Base-by-base conservation (phyloP, 2,329 filamentous ascomycete genomes). In the Colletotrichum shisoi region DNA sequence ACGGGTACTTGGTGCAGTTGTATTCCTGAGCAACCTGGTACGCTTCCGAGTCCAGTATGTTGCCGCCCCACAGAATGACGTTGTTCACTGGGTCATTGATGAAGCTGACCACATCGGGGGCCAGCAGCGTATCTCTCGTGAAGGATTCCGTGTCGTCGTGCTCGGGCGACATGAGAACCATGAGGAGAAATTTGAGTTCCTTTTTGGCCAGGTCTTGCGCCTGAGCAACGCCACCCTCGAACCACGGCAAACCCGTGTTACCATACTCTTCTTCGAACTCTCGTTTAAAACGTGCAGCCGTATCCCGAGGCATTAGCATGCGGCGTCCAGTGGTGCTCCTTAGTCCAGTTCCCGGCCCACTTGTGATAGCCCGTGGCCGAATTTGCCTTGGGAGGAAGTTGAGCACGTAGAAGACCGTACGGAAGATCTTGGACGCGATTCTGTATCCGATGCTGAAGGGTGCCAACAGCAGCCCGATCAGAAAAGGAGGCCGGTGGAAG, bases 261-360 rank as follows among this genome's bases (percentile, higher is more conserved):
- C 93, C 93, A 74, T 97, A 95, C 73, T 96, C 92, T 78, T 99
- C 95, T 73, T 97, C 93, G 71, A 99, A 97, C 73, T 98, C 94
- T 9, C 94, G 87, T 74, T 92, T 91, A 77, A 98, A 96, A 39
- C 95, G 85, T 31, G 91, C 89, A 0, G 94, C 93, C 0, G 93
- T 94, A 74, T 99, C 95, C 63, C 91, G 88, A 1, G 94, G 93
- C 74, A 91, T 91, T 51, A 97, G 81, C 71, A 92, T 87, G 71
- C 92, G 85, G 40, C 94, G 86, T 4, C 91, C 90, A 68, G 83
- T 87, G 1, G 89, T 89, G 71, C 88, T 89, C 66, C 85, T 81
- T 66, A 84, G 79, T 1, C 85, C 83, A 3, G 77, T 79, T 3
- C 79, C 77, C 73, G 85, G 79, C 53, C 85, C 83, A 13, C 85